Evolutionary conservation across 345 rosid species (phyloP), one percentile per base, ranked within the genome.

Genomic region (Arabidopsis arenosa): DNA sequence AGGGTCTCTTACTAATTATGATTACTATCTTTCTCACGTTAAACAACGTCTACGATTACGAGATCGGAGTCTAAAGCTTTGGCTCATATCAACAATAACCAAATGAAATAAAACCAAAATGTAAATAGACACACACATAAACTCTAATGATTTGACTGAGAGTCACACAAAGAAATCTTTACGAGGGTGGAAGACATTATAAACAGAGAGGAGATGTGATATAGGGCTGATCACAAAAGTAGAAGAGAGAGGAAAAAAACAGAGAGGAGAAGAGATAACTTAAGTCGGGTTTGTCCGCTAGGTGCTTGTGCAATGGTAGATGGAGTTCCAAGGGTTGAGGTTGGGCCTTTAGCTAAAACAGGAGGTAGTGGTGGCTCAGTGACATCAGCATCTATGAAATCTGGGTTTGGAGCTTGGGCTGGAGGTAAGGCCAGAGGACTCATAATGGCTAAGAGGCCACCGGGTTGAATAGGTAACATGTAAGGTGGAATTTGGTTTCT

Each of bases 401-500:
- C 56, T 2, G 85, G 85, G 15, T 1, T 63, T 23, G 93, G 96
- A 54, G 91, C 84, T 80, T 78, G 49, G 11, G 87, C 88, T 17
- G 96, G 98, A 26, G 93, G 85, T 74, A 82, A 0, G 37, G 35
- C 35, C 0, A 0, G 0, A 43, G 33, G 0, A 0, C 63, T 9
- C 30, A 86, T 0, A 28, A 75, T 7, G 15, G 4, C 4, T 14
- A 76, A 0, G 69, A 89, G 89, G 39, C 30, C 0, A 35, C 86
- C 93, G 9, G 96, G 85, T 80, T 32, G 1, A 43, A 83, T 81
- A 3, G 90, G 82, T 55, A 1, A 41, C 98, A 91, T 93, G 86
- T 83, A 90, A 26, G 23, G 0, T 32, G 90, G 93, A 3, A 23
- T 33, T 0, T 43, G 32, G 0, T 49, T 13, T 4, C 74, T 2